These are phyloP conservation scores for Fusarium sp. DNA, from an alignment of 2,329 filamentous ascomycete genomes.

Conservation along the genomic window DNA sequence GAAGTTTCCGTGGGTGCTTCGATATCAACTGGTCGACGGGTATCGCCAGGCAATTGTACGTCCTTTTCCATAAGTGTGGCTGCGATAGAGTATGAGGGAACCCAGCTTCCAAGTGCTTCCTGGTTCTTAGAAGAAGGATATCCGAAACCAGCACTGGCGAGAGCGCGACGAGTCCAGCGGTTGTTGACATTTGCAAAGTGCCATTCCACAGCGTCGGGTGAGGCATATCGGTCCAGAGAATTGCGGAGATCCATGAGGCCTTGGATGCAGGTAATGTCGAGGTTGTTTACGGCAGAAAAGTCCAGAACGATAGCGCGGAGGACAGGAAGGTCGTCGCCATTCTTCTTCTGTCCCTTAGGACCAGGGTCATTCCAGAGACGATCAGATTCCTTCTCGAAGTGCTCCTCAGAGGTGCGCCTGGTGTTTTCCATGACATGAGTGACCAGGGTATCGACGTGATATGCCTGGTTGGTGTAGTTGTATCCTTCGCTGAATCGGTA, in stretches of 20 bases:
- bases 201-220: constrained; percentile 58
- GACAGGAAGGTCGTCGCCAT: constrained; percentile 51
- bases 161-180: constrained; percentile 64
- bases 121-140: constrained; percentile 48
- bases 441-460: constrained; percentile 55
- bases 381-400: constrained; percentile 51
- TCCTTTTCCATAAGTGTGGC: constrained; percentile 33
- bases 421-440: constrained; percentile 53
- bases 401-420: constrained; percentile 50
- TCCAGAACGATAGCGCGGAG: constrained; percentile 65
- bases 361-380: constrained; percentile 65
- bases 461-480: constrained; percentile 61
- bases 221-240: constrained; percentile 61
- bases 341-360: constrained; percentile 44
- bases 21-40: neutral
- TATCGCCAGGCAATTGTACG: neutral
- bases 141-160: constrained; percentile 65
- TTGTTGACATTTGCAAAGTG: constrained; percentile 63
- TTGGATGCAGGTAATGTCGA: constrained; percentile 66
- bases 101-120: constrained; percentile 45
- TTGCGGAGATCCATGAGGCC: constrained; percentile 63
- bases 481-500: constrained; percentile 61
- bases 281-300: constrained; percentile 63
- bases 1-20: constrained; percentile 1
- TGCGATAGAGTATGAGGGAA: constrained; percentile 48